phyloP scores from a whole-genome alignment of 352 stramenopile species.

The Elongisporangium undulatum region DNA sequence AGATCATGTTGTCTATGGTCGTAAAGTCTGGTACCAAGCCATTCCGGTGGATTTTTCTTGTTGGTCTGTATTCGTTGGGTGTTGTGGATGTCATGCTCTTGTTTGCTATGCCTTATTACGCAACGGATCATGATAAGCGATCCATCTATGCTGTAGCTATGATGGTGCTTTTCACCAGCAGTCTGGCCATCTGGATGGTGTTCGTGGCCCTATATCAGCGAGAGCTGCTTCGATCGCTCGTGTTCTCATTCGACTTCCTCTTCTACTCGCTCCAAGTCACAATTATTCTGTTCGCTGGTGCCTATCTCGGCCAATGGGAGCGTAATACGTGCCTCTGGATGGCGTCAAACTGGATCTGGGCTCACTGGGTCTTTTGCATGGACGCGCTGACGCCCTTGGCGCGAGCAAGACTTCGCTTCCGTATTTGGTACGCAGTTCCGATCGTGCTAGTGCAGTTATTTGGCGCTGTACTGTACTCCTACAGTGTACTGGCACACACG shows the following conservation, averaged over 20 bases:
- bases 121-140: background rate
- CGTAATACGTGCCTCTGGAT: constrained; percentile 15
- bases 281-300: constrained; percentile 16
- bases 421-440: no score
- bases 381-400: constrained; percentile 25
- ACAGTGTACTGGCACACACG: no score
- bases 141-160: background rate
- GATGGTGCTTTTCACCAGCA: constrained; percentile 1
- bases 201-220: constrained; percentile 20
- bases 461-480: no score
- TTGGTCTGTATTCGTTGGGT: background rate
- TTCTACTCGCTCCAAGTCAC: constrained; percentile 25
- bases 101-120: no score
- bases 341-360: constrained; percentile 17
- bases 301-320: constrained; percentile 15
- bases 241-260: constrained; percentile 35
- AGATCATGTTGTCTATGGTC: constrained; percentile 1
- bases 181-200: constrained; percentile 3
- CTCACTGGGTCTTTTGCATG: constrained; percentile 21
- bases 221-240: constrained; percentile 17
- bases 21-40: background rate
- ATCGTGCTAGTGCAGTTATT: no score
- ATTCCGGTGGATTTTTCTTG: background rate
- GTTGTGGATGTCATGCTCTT: background rate
- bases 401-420: constrained; percentile 12